A percentile compares a stretch with the other conserved stretches of the same genome.
Conservation (phyloP, 1,284 basidiomycete genomes). For the Irpex lacteus region DNA sequence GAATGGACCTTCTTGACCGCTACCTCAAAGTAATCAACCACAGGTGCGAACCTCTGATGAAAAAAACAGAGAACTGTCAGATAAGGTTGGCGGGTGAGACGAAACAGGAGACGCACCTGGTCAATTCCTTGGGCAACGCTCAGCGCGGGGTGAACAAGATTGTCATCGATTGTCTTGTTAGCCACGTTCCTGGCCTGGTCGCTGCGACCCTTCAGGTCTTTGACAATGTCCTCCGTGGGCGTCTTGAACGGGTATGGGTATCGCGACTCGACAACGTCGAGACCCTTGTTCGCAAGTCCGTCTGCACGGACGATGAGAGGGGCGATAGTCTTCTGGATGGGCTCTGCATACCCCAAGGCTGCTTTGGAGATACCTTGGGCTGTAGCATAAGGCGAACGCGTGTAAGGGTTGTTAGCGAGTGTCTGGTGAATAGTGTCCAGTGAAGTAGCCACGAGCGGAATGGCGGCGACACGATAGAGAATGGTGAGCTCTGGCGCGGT, state of each 20-base stretch:
- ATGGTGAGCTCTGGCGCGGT: slow-evolving; percentile 55
- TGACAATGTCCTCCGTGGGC: slow-evolving; percentile 65
- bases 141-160: slow-evolving; percentile 59
- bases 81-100: slow-evolving; percentile 2
- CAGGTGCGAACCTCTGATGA: slow-evolving; percentile 61
- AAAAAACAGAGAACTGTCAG: slow-evolving; percentile 1
- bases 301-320: slow-evolving; percentile 65
- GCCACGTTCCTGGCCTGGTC: slow-evolving; percentile 55
- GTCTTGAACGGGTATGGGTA: slow-evolving; percentile 76
- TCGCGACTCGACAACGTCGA: slow-evolving; percentile 68
- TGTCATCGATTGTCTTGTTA: slow-evolving; percentile 66
- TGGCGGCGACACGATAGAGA: slow-evolving; percentile 59
- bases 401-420: slow-evolving; percentile 58
- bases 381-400: slow-evolving; percentile 58
- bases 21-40: slow-evolving; percentile 67
- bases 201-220: slow-evolving; percentile 53
- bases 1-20: slow-evolving; percentile 54
- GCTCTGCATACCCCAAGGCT: slow-evolving; percentile 61
- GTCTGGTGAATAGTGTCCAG: slow-evolving; percentile 56
- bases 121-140: slow-evolving; percentile 68
- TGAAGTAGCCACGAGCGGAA: slow-evolving; percentile 66
- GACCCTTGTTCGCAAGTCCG: slow-evolving; percentile 64
- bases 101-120: slow-evolving; percentile 46
- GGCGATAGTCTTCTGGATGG: slow-evolving; percentile 60
- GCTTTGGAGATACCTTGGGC: slow-evolving; percentile 57